These are phyloP conservation scores for Neurospora sp. DNA, from an alignment of 495 filamentous ascomycete species.

Conservation along the genomic window DNA sequence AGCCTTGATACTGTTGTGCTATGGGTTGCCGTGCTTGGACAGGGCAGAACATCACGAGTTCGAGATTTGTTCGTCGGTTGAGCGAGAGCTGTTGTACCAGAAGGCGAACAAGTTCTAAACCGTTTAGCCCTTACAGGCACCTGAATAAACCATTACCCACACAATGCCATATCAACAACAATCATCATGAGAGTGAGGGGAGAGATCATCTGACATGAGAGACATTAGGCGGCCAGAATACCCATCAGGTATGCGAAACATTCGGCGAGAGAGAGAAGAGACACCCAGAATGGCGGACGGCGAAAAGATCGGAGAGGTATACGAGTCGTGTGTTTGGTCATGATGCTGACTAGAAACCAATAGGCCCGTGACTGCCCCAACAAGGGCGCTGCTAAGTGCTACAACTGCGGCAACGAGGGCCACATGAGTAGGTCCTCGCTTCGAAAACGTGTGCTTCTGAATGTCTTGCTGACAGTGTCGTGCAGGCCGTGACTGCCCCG, in stretches of 20 bases:
- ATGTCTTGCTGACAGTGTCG: conserved; percentile 1
- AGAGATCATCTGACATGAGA: conserved; percentile 33
- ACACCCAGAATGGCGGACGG: background rate
- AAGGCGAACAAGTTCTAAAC: conserved; percentile 8
- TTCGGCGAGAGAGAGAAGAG: conserved; percentile 15
- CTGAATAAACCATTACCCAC: background rate
- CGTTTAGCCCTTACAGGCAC: background rate
- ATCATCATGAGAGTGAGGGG: conserved; percentile 11
- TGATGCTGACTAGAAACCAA: conserved; percentile 14
- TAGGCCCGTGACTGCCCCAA: conserved; percentile 91
- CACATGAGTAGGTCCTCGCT: conserved; percentile 64
- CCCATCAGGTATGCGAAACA: conserved; percentile 37
- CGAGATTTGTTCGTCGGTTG: background rate
- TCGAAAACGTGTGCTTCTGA: background rate
- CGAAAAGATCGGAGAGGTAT: conserved; percentile 9
- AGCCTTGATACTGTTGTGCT: background rate
- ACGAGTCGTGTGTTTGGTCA: background rate
- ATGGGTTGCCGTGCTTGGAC: background rate
- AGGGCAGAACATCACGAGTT: background rate
- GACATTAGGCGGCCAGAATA: conserved; percentile 37
- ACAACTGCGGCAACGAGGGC: conserved; percentile 56
- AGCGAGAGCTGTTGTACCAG: background rate
- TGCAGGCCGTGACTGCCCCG: conserved; percentile 80
- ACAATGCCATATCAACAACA: conserved; percentile 8
- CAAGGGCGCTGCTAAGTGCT: conserved; percentile 83